A percentile compares a stretch with the other conserved stretches of the same genome.
Evolutionary conservation across 805 yeast species (phyloP).

Genomic region (Scheffersomyces coipomensis): DNA sequence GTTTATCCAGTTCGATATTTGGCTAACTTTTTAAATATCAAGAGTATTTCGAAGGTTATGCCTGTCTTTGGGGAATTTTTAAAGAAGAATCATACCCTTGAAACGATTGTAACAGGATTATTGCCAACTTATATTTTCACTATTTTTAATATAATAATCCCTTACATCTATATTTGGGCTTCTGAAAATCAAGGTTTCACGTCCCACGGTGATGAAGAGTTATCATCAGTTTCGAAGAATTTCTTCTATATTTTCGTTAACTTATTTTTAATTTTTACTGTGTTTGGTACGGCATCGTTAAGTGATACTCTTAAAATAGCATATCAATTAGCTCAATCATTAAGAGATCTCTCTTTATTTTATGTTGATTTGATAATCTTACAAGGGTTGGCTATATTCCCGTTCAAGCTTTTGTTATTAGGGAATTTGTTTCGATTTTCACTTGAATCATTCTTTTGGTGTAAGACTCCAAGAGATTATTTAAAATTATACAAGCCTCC

Average conservation of each 20-base stretch:
- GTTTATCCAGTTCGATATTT: conserved; percentile 82
- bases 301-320: conserved; percentile 92
- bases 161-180: conserved; percentile 81
- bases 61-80: conserved; percentile 76
- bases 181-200: conserved; percentile 85
- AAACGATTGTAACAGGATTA: conserved; percentile 79
- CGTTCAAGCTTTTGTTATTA: conserved; percentile 76
- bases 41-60: conserved; percentile 76
- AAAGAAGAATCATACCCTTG: conserved; percentile 65
- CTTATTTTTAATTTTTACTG: conserved; percentile 87
- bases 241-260: conserved; percentile 94
- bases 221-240: conserved; percentile 86
- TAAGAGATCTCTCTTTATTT: conserved; percentile 76
- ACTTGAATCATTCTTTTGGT: conserved; percentile 48
- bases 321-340: conserved; percentile 76
- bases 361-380: conserved; percentile 83
- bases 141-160: conserved; percentile 75
- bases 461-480: conserved; percentile 83
- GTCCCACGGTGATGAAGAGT: conserved; percentile 89
- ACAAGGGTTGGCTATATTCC: conserved; percentile 87
- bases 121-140: conserved; percentile 92
- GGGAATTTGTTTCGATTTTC: conserved; percentile 80
- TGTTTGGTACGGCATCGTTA: conserved; percentile 88
- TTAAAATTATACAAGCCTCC: conserved; percentile 81
- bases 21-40: conserved; percentile 77